Evolutionary conservation across 345 rosid species (phyloP).

Genomic region (Camelina sativa): DNA sequence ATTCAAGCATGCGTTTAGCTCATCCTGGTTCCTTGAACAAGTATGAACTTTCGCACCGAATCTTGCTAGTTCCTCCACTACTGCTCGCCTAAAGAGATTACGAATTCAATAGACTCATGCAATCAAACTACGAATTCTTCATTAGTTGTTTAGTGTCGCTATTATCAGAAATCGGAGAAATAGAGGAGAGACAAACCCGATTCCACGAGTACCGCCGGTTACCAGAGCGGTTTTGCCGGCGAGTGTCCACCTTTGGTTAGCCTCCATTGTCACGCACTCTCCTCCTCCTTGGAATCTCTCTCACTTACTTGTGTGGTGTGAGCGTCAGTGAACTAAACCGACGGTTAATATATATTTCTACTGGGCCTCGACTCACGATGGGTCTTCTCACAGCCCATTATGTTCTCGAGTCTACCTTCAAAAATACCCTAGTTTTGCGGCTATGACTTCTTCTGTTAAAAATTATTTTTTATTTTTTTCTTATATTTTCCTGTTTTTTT

Average conservation of each 20-base stretch:
- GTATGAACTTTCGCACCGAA: slow-evolving; percentile 77
- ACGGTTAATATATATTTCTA: neutral
- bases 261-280: slow-evolving; percentile 35
- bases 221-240: slow-evolving; percentile 73
- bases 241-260: slow-evolving; percentile 63
- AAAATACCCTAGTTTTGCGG: neutral
- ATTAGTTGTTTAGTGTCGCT: neutral
- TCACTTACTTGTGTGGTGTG: neutral
- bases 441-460: too few relatives aligned
- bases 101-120: neutral
- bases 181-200: slow-evolving; percentile 53
- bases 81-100: slow-evolving; percentile 53
- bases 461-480: too few relatives aligned
- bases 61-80: slow-evolving; percentile 75
- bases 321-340: neutral
- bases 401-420: neutral
- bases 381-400: neutral
- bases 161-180: neutral
- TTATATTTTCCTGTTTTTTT: too few relatives aligned
- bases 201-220: slow-evolving; percentile 93
- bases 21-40: slow-evolving; percentile 74
- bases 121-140: too few relatives aligned
- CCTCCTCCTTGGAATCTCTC: slow-evolving; percentile 36
- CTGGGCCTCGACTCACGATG: slow-evolving; percentile 6
- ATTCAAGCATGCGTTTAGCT: slow-evolving; percentile 60